Evolutionary conservation across 805 yeast species (phyloP).

Genomic region (Monosporozyma solicola): DNA sequence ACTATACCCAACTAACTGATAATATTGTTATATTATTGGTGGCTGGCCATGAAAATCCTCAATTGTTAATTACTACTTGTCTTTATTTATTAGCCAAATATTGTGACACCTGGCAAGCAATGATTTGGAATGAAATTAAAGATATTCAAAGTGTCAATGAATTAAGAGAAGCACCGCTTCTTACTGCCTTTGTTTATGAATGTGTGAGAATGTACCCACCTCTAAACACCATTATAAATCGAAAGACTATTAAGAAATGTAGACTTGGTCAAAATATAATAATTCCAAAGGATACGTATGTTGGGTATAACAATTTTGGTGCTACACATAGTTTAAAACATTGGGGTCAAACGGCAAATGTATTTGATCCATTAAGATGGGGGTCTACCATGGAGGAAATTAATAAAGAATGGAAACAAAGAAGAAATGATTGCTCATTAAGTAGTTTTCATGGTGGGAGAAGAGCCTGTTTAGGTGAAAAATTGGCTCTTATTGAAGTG

Average conservation of each 20-base stretch:
- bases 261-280: constrained; percentile 34
- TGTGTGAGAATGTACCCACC: constrained; percentile 48
- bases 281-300: constrained; percentile 43
- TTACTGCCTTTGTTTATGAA: constrained; percentile 57
- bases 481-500: constrained; percentile 42
- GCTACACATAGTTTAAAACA: constrained; percentile 37
- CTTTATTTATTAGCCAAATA: constrained; percentile 40
- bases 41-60: constrained; percentile 61
- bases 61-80: constrained; percentile 39
- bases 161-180: constrained; percentile 46
- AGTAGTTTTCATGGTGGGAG: constrained; percentile 53
- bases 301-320: constrained; percentile 47
- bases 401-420: constrained; percentile 31
- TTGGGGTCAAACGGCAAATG: constrained; percentile 41
- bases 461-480: constrained; percentile 54
- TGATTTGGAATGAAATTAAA: constrained; percentile 39
- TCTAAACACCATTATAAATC: constrained; percentile 45
- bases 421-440: constrained; percentile 38
- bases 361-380: constrained; percentile 45
- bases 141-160: constrained; percentile 22
- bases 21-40: constrained; percentile 46
- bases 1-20: constrained; percentile 42
- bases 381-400: constrained; percentile 35
- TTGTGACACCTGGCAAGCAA: constrained; percentile 34
- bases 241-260: constrained; percentile 34